Evolutionary conservation across 768 basidiomycete species (phyloP).

Genomic region (Trametes cingulata): DNA sequence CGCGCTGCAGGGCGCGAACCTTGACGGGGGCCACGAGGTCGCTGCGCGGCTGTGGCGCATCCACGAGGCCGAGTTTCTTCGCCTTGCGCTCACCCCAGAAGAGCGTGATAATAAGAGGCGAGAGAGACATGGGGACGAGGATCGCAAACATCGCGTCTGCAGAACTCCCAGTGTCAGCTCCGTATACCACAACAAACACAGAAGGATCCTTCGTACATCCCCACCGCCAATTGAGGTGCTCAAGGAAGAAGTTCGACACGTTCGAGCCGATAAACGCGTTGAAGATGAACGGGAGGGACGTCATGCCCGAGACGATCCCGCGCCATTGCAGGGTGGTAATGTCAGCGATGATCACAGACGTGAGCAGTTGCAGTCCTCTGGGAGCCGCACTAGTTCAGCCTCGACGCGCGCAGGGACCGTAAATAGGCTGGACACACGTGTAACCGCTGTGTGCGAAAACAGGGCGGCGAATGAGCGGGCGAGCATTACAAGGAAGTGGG

Average conservation of each 20-base stretch:
- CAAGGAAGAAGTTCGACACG: conserved; percentile 46
- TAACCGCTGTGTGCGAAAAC: conserved; percentile 54
- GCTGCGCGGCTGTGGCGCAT: not conserved
- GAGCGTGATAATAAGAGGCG: conserved; percentile 28
- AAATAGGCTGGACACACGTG: conserved; percentile 42
- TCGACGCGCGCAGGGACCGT: conserved; percentile 17
- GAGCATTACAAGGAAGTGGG: not conserved
- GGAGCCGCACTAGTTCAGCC: conserved; percentile 9
- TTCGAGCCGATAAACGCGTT: conserved; percentile 65
- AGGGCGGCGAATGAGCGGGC: conserved; percentile 29
- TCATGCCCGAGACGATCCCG: conserved; percentile 44
- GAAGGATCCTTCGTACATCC: conserved; percentile 61
- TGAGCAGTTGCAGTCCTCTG: conserved; percentile 63
- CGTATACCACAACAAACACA: too few species aligned
- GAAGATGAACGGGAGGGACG: conserved; percentile 54
- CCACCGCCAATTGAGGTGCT: conserved; percentile 62
- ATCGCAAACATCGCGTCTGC: conserved; percentile 36
- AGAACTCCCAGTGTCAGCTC: conserved; percentile 15
- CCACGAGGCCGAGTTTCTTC: conserved; percentile 26
- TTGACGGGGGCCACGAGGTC: conserved; percentile 5
- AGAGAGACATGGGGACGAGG: conserved; percentile 25
- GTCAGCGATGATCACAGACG: conserved; percentile 40
- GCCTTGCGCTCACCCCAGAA: conserved; percentile 31
- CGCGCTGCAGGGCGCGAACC: conserved; percentile 35
- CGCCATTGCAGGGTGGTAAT: conserved; percentile 34